Base-by-base conservation (phyloP, 768 basidiomycete species). In the Trametopsis cervina region DNA sequence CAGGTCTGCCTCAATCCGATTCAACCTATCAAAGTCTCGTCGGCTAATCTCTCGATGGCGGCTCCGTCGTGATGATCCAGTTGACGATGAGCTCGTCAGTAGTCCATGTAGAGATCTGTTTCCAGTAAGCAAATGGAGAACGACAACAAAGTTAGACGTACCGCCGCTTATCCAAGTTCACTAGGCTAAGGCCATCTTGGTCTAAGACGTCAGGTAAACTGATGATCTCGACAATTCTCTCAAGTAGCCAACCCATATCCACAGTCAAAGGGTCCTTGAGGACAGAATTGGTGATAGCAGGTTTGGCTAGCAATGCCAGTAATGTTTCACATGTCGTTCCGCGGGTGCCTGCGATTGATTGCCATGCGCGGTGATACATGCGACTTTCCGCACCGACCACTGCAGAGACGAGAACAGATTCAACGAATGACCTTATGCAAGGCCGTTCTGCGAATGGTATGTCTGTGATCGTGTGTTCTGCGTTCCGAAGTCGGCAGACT, bases 101-200 rank as follows among this genome's bases (percentile, higher is more conserved):
- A 90, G 66, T 50, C 81, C 76, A 60, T 75, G 80, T 18, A 91
- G 63, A 52, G 85, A 79, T 55, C 89, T 89, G 52, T 9, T 18
- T 36, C 35, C 25, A 39, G 36, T 23, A 40, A 17, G 17, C 17
- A 4, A 5, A 12, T 4, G 23, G 13, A n/a, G 6, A 24, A 21
- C 37, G 20, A 40, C 23, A 18, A 37, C 15, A 52, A 46, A 40
- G 13, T 18, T 27, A 33, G 37, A 23, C 75, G 47, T 57, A 87
- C 88, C 89, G 78, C 53, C 89, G 76, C 58, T 92, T 92, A 53
- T 89, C 83, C 55, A 89, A 79, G 58, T 89, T 91, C 39, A 92
- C 75, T 29, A 91, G 74, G 29, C 68, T 73, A 37, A 75, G 73
- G 27, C 71, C 72, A 52, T 80, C 78, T 27, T 74, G 73, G 40